Evolutionary conservation across 2,329 filamentous ascomycete species (phyloP).

Genomic region (Neoscytalidium dimidiatum): DNA sequence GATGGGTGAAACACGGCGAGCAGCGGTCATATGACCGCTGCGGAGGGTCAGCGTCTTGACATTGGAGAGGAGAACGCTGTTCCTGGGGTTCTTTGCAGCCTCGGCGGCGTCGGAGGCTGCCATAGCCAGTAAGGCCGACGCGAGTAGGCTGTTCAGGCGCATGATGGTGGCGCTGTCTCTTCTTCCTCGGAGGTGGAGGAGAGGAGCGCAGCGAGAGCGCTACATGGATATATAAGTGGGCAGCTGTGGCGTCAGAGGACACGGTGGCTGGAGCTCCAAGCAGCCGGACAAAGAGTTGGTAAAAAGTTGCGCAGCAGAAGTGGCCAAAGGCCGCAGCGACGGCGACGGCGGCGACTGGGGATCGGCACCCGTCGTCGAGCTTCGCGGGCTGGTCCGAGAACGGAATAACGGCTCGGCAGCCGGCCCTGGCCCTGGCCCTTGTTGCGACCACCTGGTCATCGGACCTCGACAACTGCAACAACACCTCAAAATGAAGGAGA

Average conservation of each 20-base stretch:
- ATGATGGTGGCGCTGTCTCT: conserved; percentile 25
- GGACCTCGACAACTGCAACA: background rate
- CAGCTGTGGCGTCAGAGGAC: conserved; percentile 17
- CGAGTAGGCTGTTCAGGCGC: conserved; percentile 33
- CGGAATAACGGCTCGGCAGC: background rate
- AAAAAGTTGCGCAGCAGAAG: no score
- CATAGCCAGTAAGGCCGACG: conserved; percentile 34
- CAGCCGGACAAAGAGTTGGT: background rate
- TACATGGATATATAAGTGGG: conserved; percentile 8
- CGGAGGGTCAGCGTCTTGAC: conserved; percentile 80
- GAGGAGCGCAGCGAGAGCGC: background rate
- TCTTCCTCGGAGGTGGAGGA: conserved; percentile 5
- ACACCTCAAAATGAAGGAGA: conserved; percentile 63
- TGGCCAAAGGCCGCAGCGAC: no score
- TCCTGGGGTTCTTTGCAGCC: conserved; percentile 35
- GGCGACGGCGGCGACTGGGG: background rate
- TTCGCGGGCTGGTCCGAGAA: background rate
- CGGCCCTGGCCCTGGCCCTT: background rate
- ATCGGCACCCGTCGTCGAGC: background rate
- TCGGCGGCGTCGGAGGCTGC: conserved; percentile 27
- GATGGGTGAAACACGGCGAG: conserved; percentile 73
- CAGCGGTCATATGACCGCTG: conserved; percentile 65
- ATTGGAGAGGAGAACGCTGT: conserved; percentile 62
- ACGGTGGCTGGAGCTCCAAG: conserved; percentile 11
- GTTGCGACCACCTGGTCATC: conserved; percentile 18